Conservation (phyloP, 371 early-diverging fungal genomes). For the Haplosporangium sp. region DNA sequence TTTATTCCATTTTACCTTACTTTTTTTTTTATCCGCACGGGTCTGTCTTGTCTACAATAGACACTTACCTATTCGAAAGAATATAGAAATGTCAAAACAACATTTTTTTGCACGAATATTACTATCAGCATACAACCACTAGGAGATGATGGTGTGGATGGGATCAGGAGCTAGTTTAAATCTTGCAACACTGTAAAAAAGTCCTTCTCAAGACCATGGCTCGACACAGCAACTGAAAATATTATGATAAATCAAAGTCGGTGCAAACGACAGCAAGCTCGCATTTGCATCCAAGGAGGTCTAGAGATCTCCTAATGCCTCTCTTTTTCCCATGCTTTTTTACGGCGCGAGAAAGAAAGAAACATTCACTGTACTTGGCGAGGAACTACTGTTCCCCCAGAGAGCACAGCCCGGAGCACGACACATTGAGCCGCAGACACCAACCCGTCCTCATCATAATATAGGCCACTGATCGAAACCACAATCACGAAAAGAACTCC, state of each 20-base stretch:
- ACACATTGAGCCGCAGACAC: slow-evolving; percentile 18
- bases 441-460: neutral
- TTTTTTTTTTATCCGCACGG: neutral
- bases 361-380: slow-evolving; percentile 45
- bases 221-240: slow-evolving; percentile 6
- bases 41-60: slow-evolving; percentile 12
- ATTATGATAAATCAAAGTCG: neutral
- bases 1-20: slow-evolving; percentile 12
- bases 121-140: neutral
- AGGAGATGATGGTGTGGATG: neutral
- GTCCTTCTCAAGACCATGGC: slow-evolving; percentile 22
- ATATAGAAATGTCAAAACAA: neutral
- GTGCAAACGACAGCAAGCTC: slow-evolving; percentile 24
- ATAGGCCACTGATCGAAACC: slow-evolving; percentile 7
- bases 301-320: slow-evolving; percentile 36
- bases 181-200: slow-evolving; percentile 46
- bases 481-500: slow-evolving; percentile 36
- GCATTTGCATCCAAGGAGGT: slow-evolving; percentile 21
- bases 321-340: neutral
- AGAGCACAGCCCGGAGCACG: slow-evolving; percentile 41
- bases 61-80: slow-evolving; percentile 30
- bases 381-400: slow-evolving; percentile 53
- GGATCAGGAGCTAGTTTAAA: slow-evolving; percentile 57
- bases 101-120: neutral
- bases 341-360: neutral